phyloP scores from a whole-genome alignment of 768 basidiomycete genomes.

The Roridomyces roridus region DNA sequence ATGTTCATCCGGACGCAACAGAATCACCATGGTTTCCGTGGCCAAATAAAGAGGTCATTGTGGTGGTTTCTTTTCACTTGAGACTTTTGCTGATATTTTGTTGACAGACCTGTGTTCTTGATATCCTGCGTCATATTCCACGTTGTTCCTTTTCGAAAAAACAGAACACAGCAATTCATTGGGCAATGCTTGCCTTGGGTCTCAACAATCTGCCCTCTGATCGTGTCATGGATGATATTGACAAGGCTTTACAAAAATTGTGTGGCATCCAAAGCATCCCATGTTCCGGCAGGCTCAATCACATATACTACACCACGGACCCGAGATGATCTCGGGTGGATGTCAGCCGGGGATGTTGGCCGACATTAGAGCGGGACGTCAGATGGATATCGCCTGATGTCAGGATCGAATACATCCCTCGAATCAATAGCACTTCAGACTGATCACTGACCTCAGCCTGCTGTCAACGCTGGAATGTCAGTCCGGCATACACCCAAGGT shows the following conservation, averaged over 20 bases:
- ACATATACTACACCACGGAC: too few species aligned
- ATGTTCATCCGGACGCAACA: not conserved
- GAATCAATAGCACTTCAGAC: too few species aligned
- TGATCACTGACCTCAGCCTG: too few species aligned
- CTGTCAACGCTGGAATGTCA: too few species aligned
- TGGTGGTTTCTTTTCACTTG: not conserved
- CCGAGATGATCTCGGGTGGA: too few species aligned
- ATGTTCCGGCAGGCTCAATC: slow-evolving; percentile 26
- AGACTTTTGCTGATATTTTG: too few species aligned
- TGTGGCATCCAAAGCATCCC: slow-evolving; percentile 26
- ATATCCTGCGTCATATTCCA: slow-evolving; percentile 21
- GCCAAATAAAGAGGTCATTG: slow-evolving; percentile 17
- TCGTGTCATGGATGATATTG: slow-evolving; percentile 18
- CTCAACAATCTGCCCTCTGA: slow-evolving; percentile 14
- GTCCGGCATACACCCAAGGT: too few species aligned
- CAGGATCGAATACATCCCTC: too few species aligned
- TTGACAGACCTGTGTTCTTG: slow-evolving; percentile 17
- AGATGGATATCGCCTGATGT: too few species aligned
- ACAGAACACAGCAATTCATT: slow-evolving; percentile 18
- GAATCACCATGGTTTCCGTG: slow-evolving; percentile 4
- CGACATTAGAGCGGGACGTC: too few species aligned
- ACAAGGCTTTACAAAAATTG: slow-evolving; percentile 21
- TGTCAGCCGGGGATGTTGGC: too few species aligned
- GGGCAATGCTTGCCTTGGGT: slow-evolving; percentile 18
- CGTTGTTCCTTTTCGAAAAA: slow-evolving; percentile 20